These are phyloP conservation scores for Sclerotinia minor DNA, from an alignment of 2,329 filamentous ascomycete genomes.

Conservation along the genomic window DNA sequence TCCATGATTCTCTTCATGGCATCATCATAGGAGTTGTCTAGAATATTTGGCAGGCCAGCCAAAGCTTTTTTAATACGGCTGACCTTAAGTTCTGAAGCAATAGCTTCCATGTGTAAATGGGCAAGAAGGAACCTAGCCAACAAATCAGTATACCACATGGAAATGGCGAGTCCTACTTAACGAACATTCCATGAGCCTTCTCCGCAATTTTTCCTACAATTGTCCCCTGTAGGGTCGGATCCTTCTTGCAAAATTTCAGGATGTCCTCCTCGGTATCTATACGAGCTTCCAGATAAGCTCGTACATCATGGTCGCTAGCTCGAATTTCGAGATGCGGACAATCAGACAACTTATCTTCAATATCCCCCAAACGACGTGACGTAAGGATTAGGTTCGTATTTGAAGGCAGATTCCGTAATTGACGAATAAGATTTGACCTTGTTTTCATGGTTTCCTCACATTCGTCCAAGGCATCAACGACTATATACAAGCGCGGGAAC, in stretches of 20 bases:
- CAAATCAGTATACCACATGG: neutral
- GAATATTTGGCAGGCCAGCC: conserved; percentile 32
- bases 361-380: conserved; percentile 38
- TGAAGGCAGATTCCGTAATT: conserved; percentile 34
- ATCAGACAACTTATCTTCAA: conserved; percentile 33
- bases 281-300: conserved; percentile 7
- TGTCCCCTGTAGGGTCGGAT: conserved; percentile 3
- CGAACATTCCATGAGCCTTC: conserved; percentile 24
- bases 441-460: conserved; percentile 20
- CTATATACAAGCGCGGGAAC: conserved; percentile 32
- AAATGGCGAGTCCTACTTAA: neutral
- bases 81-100: conserved; percentile 35
- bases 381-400: conserved; percentile 40
- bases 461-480: conserved; percentile 34
- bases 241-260: conserved; percentile 20
- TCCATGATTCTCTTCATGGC: conserved; percentile 44
- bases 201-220: conserved; percentile 12
- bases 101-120: conserved; percentile 42
- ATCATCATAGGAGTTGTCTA: conserved; percentile 42
- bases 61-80: conserved; percentile 41
- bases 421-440: conserved; percentile 34
- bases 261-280: conserved; percentile 18
- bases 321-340: conserved; percentile 37
- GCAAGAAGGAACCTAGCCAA: conserved; percentile 36
- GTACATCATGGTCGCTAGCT: conserved; percentile 41